phyloP scores from a whole-genome alignment of 1,284 basidiomycete genomes.

The Trichosporon coremiiforme region DNA sequence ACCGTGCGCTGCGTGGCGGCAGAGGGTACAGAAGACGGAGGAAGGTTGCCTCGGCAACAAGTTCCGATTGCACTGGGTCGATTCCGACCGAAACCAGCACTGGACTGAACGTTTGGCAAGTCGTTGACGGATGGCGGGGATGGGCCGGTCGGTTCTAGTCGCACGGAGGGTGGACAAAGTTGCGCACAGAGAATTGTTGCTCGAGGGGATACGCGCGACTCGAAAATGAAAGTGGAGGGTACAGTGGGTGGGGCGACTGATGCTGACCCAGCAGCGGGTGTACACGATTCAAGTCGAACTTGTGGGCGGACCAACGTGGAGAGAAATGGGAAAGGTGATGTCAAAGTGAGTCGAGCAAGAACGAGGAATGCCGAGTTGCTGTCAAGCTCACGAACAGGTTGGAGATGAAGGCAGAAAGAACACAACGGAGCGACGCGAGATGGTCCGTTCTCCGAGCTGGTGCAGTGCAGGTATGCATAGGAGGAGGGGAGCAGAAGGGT shows the following conservation, averaged over 20 bases:
- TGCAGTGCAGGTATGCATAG: background rate
- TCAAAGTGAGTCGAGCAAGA: background rate
- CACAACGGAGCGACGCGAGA: background rate
- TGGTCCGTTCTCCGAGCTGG: background rate
- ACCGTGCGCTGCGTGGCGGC: conserved; percentile 9
- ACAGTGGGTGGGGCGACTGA: background rate
- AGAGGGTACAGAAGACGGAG: background rate
- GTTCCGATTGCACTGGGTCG: background rate
- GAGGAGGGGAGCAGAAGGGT: background rate
- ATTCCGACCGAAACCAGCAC: background rate
- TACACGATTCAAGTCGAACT: background rate
- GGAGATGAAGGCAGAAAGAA: background rate
- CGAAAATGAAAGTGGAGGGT: conserved; percentile 10
- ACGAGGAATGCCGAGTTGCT: background rate
- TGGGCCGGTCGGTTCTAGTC: background rate
- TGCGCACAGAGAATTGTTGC: background rate
- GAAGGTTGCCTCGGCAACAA: background rate
- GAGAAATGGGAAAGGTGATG: background rate
- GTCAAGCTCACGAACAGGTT: background rate
- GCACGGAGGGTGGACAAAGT: conserved; percentile 1
- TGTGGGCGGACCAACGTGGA: background rate
- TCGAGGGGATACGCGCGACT: conserved; percentile 2
- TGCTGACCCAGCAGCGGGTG: background rate
- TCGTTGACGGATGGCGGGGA: background rate
- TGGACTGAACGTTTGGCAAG: background rate